Conservation (phyloP, 2,329 filamentous ascomycete genomes). For the Talaromyces sp. region DNA sequence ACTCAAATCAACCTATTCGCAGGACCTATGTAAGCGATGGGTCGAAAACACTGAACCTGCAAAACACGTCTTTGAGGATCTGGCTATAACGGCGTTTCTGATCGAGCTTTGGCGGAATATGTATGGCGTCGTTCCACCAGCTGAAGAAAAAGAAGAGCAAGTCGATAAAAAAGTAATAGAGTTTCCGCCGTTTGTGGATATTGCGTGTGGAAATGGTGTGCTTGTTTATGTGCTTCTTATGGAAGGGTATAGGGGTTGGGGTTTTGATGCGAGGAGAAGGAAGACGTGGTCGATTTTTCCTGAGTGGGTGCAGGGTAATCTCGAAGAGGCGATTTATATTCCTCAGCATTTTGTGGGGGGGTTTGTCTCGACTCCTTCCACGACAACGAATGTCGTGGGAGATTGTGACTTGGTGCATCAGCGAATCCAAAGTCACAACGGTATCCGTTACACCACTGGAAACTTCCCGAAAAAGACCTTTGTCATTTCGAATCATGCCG, state of each 20-base stretch:
- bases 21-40: conserved; percentile 69
- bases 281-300: conserved; percentile 81
- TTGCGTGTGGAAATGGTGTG: conserved; percentile 92
- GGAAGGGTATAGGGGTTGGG: conserved; percentile 83
- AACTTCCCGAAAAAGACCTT: conserved; percentile 73
- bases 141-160: conserved; percentile 18
- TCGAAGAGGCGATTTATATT: conserved; percentile 61
- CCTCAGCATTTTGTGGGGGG: conserved; percentile 49
- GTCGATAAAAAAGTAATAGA: neutral
- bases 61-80: conserved; percentile 94
- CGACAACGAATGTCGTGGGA: neutral
- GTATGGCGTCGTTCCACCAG: conserved; percentile 53
- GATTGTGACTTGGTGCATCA: conserved; percentile 11
- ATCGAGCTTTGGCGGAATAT: conserved; percentile 88
- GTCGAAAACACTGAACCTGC: conserved; percentile 79
- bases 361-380: conserved; percentile 8
- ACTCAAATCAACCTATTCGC: conserved; percentile 77
- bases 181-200: conserved; percentile 91
- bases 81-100: conserved; percentile 85
- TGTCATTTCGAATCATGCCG: conserved; percentile 94
- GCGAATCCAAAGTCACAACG: neutral
- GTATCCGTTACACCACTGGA: conserved; percentile 48
- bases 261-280: conserved; percentile 82
- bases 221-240: conserved; percentile 75
- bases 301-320: conserved; percentile 42